Conservation (phyloP, 208 protist genomes). For the Zelonia costaricensis region DNA sequence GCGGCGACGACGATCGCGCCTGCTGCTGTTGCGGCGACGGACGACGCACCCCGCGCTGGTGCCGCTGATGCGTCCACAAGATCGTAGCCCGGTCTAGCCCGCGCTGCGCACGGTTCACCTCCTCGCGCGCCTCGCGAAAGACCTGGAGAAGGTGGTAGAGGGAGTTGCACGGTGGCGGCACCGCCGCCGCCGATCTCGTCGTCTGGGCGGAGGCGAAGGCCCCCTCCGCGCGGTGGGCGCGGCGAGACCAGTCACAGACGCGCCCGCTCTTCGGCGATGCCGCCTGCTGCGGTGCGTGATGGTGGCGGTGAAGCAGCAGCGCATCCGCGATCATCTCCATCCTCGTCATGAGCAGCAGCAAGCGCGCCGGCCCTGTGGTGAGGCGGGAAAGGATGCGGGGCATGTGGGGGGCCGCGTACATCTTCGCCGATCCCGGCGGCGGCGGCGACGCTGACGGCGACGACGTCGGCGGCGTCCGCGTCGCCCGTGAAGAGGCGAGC, state of each 20-base stretch:
- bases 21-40: not conserved
- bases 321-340: slow-evolving; percentile 35
- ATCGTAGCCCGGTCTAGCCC: slow-evolving; percentile 12
- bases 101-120: slow-evolving; percentile 15
- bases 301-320: slow-evolving; percentile 17
- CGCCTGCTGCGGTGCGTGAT: too few species aligned
- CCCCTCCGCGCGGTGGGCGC: too few species aligned
- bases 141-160: slow-evolving; percentile 12
- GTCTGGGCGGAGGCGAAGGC: too few species aligned
- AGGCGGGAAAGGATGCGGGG: slow-evolving; percentile 26
- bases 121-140: slow-evolving; percentile 25
- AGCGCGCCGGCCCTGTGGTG: slow-evolving; percentile 27
- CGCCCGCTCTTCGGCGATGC: too few species aligned
- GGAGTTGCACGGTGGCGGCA: not conserved
- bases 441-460: not conserved
- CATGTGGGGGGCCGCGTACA: slow-evolving; percentile 13
- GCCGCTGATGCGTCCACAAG: slow-evolving; percentile 12
- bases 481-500: not conserved
- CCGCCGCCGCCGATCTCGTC: not conserved
- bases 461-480: not conserved
- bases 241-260: too few species aligned
- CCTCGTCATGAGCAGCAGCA: slow-evolving; percentile 40
- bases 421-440: not conserved
- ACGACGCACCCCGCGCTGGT: slow-evolving; percentile 4
- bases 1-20: not conserved